phyloP scores from a whole-genome alignment of 352 stramenopile species.

The Phytophthora ramorum region DNA sequence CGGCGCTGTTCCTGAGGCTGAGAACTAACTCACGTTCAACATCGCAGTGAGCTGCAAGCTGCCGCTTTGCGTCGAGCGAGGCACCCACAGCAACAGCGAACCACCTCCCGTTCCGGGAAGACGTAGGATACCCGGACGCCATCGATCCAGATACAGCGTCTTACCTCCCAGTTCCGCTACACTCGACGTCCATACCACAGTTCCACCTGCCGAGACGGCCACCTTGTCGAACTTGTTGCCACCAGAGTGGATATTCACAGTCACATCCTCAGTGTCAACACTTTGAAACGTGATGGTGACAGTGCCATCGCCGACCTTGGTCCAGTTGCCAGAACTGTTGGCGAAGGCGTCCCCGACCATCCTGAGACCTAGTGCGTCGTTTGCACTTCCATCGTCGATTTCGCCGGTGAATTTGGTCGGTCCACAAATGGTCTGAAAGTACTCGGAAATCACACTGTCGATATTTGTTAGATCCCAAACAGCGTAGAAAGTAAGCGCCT shows the following conservation, averaged over 20 bases:
- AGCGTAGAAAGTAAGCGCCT: conserved; percentile 42
- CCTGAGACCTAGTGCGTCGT: conserved; percentile 40
- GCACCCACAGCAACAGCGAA: conserved; percentile 38
- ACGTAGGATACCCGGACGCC: conserved; percentile 33
- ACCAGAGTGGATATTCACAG: conserved; percentile 40
- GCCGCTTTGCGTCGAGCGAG: conserved; percentile 22
- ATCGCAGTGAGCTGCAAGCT: conserved; percentile 20
- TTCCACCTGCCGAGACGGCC: conserved; percentile 23
- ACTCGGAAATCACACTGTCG: conserved; percentile 39
- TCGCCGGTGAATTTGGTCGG: conserved; percentile 48
- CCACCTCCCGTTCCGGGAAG: conserved; percentile 37
- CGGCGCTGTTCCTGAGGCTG: background rate
- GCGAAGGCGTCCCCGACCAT: conserved; percentile 45
- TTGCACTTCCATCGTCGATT: conserved; percentile 45
- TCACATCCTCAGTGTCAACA: conserved; percentile 37
- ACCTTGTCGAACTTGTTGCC: conserved; percentile 34
- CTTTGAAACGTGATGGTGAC: conserved; percentile 36
- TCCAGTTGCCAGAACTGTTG: conserved; percentile 33
- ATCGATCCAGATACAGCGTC: conserved; percentile 46
- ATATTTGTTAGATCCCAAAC: conserved; percentile 48
- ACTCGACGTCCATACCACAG: conserved; percentile 26
- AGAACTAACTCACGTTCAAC: conserved; percentile 26
- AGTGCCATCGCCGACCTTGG: conserved; percentile 24
- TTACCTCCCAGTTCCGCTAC: conserved; percentile 32
- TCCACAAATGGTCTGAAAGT: conserved; percentile 55